These are phyloP conservation scores for Clarireedia hainanense DNA, from an alignment of 2,329 filamentous ascomycete species.

Conservation along the genomic window DNA sequence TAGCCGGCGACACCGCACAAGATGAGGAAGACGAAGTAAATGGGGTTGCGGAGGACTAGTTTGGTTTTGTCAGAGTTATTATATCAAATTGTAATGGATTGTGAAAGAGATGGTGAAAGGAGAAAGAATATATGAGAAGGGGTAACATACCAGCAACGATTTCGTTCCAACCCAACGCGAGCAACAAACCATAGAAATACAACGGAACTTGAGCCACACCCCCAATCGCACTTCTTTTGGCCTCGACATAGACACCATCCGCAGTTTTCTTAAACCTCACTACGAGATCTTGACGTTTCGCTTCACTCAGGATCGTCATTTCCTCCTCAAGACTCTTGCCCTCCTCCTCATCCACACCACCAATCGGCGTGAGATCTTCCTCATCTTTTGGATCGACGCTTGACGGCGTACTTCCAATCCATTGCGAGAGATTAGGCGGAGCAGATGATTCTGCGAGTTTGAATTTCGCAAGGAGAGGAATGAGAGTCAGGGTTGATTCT, in stretches of 20 bases:
- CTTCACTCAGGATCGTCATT: conserved; percentile 87
- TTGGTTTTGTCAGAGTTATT: neutral
- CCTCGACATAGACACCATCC: conserved; percentile 95
- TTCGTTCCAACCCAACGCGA: conserved; percentile 98
- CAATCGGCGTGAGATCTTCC: conserved; percentile 81
- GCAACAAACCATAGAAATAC: conserved; percentile 85
- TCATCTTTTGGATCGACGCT: conserved; percentile 76
- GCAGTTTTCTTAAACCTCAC: conserved; percentile 97
- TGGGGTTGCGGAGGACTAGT: conserved; percentile 81
- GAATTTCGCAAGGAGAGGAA: conserved; percentile 83
- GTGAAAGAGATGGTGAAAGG: neutral
- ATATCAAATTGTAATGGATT: neutral
- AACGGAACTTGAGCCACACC: conserved; percentile 88
- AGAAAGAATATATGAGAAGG: neutral
- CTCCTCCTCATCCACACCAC: conserved; percentile 89
- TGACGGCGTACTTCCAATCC: conserved; percentile 71
- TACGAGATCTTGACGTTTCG: conserved; percentile 83
- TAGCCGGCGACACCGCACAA: conserved; percentile 71
- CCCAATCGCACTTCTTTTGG: conserved; percentile 92
- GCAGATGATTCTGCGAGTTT: conserved; percentile 65
- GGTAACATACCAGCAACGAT: conserved; percentile 73
- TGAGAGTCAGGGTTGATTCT: conserved; percentile 84
- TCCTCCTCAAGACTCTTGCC: conserved; percentile 93
- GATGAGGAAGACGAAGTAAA: conserved; percentile 86
- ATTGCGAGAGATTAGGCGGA: conserved; percentile 74